Base-by-base conservation (phyloP, 2,329 filamentous ascomycete genomes). In the Aspergillus jensenii region DNA sequence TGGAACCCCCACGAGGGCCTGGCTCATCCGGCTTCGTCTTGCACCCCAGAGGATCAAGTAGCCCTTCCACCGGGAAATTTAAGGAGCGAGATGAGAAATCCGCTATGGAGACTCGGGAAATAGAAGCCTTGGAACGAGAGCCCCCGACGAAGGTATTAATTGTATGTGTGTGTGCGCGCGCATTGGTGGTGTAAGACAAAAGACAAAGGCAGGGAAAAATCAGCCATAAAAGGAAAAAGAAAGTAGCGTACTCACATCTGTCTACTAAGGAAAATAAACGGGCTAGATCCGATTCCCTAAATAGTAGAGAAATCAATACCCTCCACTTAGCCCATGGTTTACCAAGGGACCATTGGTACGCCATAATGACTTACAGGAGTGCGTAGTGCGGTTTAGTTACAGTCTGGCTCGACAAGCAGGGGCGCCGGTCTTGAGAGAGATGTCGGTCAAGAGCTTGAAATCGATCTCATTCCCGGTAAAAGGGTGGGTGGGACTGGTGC, bases 181-280 rank as follows among this genome's bases (percentile, higher is more conserved):
- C 5, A 37, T 37, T n/a, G 35, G 35, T 37, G 35, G 14, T 37
- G 12, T n/a, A 46, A 53, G 43, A 49, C 33, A 51, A 49, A 49
- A 46, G 31, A 40, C 19, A 19, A 25, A 19, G 23, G 43, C 19
- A 51, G 40, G 40, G 21, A 54, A 21, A 11, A 21, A 41, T n/a
- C 53, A 35, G 41, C 31, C 33, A 21, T 40, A 57, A 52, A 49
- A 41, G 25, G 48, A 41, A 48, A 49, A 56, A 41, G 31, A 57
- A 41, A 54, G 23, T 19, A 58, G 48, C 33, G 35, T 35, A 57
- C 37, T 57, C 52, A 55, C 56, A 47, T 54, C 37, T 52, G 41
- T 53, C 51, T 53, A 53, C 50, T 53, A 45, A 39, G 14, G 17
- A 46, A 35, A 35, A 25, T 15, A 35, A 48, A 27, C 37, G 45